phyloP scores from a whole-genome alignment of 441 rosid species.

The Codiaeum variegatum region DNA sequence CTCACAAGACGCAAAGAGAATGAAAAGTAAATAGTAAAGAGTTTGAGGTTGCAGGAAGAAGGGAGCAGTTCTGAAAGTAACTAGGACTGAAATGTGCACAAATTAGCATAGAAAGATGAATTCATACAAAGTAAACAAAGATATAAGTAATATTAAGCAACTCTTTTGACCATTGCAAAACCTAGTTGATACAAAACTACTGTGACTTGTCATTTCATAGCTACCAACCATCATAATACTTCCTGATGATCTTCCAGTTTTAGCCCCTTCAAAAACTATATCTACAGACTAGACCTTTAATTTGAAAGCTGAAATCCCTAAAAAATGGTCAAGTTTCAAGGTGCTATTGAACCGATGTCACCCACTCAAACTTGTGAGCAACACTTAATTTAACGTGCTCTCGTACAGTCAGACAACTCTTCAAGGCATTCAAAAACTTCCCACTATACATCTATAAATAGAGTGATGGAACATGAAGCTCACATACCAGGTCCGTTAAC shows the following conservation, averaged over 20 bases:
- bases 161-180: neutral
- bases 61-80: neutral
- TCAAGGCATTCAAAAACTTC: neutral
- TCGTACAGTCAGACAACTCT: neutral
- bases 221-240: neutral
- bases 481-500: conserved; percentile 77
- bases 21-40: neutral
- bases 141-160: neutral
- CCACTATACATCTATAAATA: neutral
- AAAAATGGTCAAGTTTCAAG: neutral
- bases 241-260: neutral
- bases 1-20: neutral
- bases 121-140: neutral
- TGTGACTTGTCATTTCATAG: neutral
- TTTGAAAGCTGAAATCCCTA: neutral
- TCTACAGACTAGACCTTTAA: neutral
- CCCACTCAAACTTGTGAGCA: neutral
- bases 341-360: neutral
- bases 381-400: neutral
- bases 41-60: neutral
- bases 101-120: neutral
- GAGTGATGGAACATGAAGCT: neutral
- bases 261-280: neutral
- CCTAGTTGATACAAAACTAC: neutral
- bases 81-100: neutral